phyloP scores from a whole-genome alignment of 306 rosid species.

The Vigna reflexopilosa region DNA sequence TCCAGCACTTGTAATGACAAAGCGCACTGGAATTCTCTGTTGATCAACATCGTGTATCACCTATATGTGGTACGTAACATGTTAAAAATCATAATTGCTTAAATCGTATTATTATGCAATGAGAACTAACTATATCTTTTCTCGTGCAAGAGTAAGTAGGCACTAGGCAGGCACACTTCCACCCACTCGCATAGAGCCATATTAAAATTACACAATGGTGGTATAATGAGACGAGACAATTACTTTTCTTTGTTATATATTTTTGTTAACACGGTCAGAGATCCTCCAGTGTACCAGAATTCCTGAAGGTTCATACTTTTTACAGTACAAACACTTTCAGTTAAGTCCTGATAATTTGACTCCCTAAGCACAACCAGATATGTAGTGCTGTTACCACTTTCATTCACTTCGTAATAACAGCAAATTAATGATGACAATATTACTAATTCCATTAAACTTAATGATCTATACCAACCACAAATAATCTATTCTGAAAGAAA shows the following conservation, averaged over 20 bases:
- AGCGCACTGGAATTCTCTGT: conserved; percentile 88
- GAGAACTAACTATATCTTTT: conserved; percentile 36
- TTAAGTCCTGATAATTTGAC: not conserved
- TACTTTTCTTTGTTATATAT: conserved; percentile 1
- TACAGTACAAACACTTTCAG: conserved; percentile 7
- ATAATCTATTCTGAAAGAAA: conserved; percentile 25
- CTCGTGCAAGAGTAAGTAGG: not conserved
- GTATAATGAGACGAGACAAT: not conserved
- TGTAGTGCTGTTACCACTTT: not conserved
- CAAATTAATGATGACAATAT: not conserved
- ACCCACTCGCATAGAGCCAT: not conserved
- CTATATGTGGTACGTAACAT: conserved; percentile 48
- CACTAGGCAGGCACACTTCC: not conserved
- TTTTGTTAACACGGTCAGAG: conserved; percentile 4
- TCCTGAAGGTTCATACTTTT: conserved; percentile 31
- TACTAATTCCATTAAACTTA: not conserved
- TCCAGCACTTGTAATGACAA: conserved; percentile 87
- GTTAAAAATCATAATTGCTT: conserved; percentile 24
- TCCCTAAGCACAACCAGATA: conserved; percentile 2
- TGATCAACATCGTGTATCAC: conserved; percentile 93
- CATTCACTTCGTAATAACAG: not conserved
- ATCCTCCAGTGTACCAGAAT: conserved; percentile 14
- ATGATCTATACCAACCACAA: conserved; percentile 19
- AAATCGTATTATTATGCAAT: conserved; percentile 24
- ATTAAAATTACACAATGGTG: not conserved